Percentiles rank a stretch among this genome's conserved stretches.
Evolutionary conservation across 208 protist genomes (phyloP).

Genomic region (Wallacemonas sp.): DNA sequence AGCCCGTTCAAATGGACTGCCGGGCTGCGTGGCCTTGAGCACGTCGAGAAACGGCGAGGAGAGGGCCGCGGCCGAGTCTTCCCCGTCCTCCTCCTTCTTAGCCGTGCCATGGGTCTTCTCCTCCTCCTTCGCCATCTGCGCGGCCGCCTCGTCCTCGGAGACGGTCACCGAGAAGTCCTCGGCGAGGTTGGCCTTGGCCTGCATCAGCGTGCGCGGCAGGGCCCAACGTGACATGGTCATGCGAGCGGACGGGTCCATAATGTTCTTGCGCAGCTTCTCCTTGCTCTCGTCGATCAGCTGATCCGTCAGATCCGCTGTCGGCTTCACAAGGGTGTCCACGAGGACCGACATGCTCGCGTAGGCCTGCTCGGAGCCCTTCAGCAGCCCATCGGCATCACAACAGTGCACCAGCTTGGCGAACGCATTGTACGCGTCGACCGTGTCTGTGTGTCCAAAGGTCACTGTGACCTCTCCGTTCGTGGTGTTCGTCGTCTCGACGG

Average conservation of each 20-base stretch:
- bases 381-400: slow-evolving; percentile 62
- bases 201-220: background rate
- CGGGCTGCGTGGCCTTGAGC: background rate
- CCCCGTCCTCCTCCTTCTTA: background rate
- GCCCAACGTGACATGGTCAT: background rate
- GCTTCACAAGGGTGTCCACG: slow-evolving; percentile 32
- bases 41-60: background rate
- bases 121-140: background rate
- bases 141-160: background rate
- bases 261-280: background rate
- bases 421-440: slow-evolving; percentile 42
- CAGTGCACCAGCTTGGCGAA: slow-evolving; percentile 47
- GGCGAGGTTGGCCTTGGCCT: background rate
- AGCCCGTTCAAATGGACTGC: background rate
- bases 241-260: background rate
- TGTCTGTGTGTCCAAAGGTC: slow-evolving; percentile 33
- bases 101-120: background rate
- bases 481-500: slow-evolving; percentile 19
- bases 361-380: slow-evolving; percentile 64
- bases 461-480: slow-evolving; percentile 26
- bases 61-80: background rate
- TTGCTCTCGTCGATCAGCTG: slow-evolving; percentile 15
- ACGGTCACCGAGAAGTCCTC: background rate
- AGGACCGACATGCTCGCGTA: slow-evolving; percentile 66
- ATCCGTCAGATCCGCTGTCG: slow-evolving; percentile 4